phyloP scores from a whole-genome alignment of 2,329 filamentous ascomycete genomes.

The Pseudogymnoascus sp. region DNA sequence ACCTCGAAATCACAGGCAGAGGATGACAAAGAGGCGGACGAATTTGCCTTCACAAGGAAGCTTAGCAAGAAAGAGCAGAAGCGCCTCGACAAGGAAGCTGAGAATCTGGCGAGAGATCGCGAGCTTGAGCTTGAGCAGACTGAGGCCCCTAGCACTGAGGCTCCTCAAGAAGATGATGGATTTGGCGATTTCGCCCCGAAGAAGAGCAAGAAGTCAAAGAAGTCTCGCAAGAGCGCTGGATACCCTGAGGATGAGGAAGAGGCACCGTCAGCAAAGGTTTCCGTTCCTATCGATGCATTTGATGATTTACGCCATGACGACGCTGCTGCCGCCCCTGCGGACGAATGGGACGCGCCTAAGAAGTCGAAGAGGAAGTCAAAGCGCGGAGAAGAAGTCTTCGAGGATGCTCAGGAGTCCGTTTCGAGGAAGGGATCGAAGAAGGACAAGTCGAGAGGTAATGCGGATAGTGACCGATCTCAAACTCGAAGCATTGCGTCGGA shows the following conservation, averaged over 20 bases:
- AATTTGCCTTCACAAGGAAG: slow-evolving; percentile 15
- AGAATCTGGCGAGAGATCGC: not conserved
- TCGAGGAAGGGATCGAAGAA: slow-evolving; percentile 13
- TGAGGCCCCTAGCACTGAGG: not conserved
- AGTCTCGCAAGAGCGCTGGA: slow-evolving; percentile 15
- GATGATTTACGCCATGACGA: slow-evolving; percentile 27
- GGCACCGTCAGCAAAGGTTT: slow-evolving; percentile 25
- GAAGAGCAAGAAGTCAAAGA: slow-evolving; percentile 14
- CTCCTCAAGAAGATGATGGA: slow-evolving; percentile 16
- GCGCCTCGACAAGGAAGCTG: slow-evolving; percentile 6
- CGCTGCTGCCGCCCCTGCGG: slow-evolving; percentile 17
- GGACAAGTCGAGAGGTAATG: slow-evolving; percentile 27
- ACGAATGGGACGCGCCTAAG: slow-evolving; percentile 32
- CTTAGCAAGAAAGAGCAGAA: slow-evolving; percentile 16
- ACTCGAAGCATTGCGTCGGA: not conserved
- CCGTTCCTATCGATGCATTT: slow-evolving; percentile 28
- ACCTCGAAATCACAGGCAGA: not conserved
- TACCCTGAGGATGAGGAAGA: not conserved
- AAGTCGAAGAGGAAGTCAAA: slow-evolving; percentile 33
- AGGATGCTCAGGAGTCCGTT: slow-evolving; percentile 36
- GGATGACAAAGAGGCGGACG: slow-evolving; percentile 14
- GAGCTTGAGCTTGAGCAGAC: not conserved
- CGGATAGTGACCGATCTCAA: slow-evolving; percentile 20
- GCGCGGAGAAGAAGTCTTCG: slow-evolving; percentile 29
- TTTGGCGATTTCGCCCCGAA: slow-evolving; percentile 22